phyloP scores from a whole-genome alignment of 495 filamentous ascomycete species.

The Neurospora sp. region DNA sequence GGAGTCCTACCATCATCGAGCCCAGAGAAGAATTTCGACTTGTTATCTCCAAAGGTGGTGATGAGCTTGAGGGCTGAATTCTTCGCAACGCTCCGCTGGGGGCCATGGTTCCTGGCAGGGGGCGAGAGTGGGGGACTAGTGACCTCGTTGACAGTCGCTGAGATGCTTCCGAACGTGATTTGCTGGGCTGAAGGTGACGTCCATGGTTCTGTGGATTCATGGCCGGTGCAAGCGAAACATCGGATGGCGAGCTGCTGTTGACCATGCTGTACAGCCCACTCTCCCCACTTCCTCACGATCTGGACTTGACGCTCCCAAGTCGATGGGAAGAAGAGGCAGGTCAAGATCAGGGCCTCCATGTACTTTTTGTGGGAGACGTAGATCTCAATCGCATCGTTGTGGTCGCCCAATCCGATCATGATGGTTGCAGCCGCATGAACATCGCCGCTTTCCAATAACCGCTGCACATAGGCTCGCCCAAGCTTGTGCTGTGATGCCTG shows the following conservation, averaged over 20 bases:
- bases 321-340: slow-evolving; percentile 58
- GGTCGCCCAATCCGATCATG: slow-evolving; percentile 81
- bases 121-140: slow-evolving; percentile 51
- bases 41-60: slow-evolving; percentile 64
- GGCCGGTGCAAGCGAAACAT: slow-evolving; percentile 77
- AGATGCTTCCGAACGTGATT: slow-evolving; percentile 43
- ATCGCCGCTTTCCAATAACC: slow-evolving; percentile 79
- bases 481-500: slow-evolving; percentile 79
- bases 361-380: slow-evolving; percentile 86
- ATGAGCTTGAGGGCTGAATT: slow-evolving; percentile 86
- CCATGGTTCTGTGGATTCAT: slow-evolving; percentile 70
- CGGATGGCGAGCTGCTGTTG: slow-evolving; percentile 86
- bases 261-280: slow-evolving; percentile 74
- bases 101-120: slow-evolving; percentile 36
- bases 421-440: slow-evolving; percentile 87
- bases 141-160: slow-evolving; percentile 39
- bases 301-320: slow-evolving; percentile 88
- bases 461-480: slow-evolving; percentile 84
- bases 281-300: slow-evolving; percentile 89
- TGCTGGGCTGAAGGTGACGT: slow-evolving; percentile 70
- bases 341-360: slow-evolving; percentile 82
- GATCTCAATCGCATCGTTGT: slow-evolving; percentile 91
- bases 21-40: slow-evolving; percentile 57
- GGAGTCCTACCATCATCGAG: slow-evolving; percentile 64
- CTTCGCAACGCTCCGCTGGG: slow-evolving; percentile 55